These are phyloP conservation scores for Lactifluus pinguis DNA, from an alignment of 768 basidiomycete species.

Conservation along the genomic window DNA sequence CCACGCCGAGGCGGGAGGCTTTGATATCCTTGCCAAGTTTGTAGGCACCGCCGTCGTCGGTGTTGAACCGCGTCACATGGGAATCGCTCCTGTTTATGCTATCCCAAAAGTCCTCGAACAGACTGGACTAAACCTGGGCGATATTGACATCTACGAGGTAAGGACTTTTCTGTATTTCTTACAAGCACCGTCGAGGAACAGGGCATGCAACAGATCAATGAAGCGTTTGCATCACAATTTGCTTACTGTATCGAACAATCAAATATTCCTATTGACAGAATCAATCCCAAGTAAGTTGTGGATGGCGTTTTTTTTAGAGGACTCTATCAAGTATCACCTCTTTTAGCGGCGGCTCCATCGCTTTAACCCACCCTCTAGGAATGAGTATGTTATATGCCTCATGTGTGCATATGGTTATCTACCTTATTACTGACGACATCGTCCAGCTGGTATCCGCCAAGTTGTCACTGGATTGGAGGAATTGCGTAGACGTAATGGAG, in stretches of 20 bases:
- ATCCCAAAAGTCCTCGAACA: conserved; percentile 60
- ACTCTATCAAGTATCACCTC: conserved; percentile 5
- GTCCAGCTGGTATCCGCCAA: conserved; percentile 71
- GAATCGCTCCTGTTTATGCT: conserved; percentile 63
- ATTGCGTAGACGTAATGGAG: conserved; percentile 56
- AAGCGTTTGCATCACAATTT: conserved; percentile 90
- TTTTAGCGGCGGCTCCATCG: conserved; percentile 74
- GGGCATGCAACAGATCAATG: conserved; percentile 52
- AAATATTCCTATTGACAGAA: conserved; percentile 63
- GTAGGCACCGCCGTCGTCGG: conserved; percentile 72
- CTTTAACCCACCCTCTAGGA: conserved; percentile 72
- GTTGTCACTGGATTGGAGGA: conserved; percentile 84
- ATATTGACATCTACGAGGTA: conserved; percentile 72
- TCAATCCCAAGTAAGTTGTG: conserved; percentile 69
- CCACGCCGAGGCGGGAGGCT: conserved; percentile 64
- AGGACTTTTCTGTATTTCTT: conserved; percentile 6
- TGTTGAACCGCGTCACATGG: conserved; percentile 73
- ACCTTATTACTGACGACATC: background rate
- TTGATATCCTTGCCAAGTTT: conserved; percentile 79
- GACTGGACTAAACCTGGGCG: conserved; percentile 55
- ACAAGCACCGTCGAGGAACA: background rate
- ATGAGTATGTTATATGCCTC: conserved; percentile 50
- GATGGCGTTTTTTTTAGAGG: background rate
- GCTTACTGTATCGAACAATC: conserved; percentile 86
- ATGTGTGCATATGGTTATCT: conserved; percentile 13